Conservation (phyloP, 208 protist species). For the Lotmaria passim region DNA sequence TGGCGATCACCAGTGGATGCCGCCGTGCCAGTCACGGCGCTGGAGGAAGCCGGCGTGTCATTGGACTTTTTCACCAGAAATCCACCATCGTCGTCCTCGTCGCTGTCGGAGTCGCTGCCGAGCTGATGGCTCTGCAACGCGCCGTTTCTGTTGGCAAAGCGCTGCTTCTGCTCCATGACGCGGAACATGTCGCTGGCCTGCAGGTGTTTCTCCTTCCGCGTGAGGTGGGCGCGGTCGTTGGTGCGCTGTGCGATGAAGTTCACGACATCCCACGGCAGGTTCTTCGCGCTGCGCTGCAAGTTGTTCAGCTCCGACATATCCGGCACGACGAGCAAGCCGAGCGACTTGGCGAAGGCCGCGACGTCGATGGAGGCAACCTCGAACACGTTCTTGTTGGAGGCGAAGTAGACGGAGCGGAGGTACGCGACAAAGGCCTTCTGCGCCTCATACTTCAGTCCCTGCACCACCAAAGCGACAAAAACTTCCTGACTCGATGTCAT, state of each 20-base stretch:
- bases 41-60: neutral
- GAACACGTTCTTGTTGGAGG: slow-evolving; percentile 97
- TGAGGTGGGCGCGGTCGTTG: slow-evolving; percentile 33
- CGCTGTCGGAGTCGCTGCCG: slow-evolving; percentile 4
- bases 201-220: slow-evolving; percentile 84
- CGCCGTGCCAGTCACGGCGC: neutral
- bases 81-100: slow-evolving; percentile 45
- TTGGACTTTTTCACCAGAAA: slow-evolving; percentile 55
- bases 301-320: slow-evolving; percentile 92
- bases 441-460: slow-evolving; percentile 97
- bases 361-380: slow-evolving; percentile 91
- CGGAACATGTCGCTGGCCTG: slow-evolving; percentile 89
- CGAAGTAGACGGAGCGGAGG: slow-evolving; percentile 95
- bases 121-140: slow-evolving; percentile 27
- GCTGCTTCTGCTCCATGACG: slow-evolving; percentile 80
- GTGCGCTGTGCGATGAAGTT: slow-evolving; percentile 75
- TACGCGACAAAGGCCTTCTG: slow-evolving; percentile 99
- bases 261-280: slow-evolving; percentile 88
- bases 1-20: neutral
- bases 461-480: slow-evolving; percentile 91
- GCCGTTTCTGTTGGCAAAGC: slow-evolving; percentile 52
- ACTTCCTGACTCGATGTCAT: slow-evolving; percentile 83
- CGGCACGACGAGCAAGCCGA: slow-evolving; percentile 94
- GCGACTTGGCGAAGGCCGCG: slow-evolving; percentile 88
- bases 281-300: slow-evolving; percentile 83